Conservation (phyloP, 345 rosid species). For the Aquilaria yunnanensis region DNA sequence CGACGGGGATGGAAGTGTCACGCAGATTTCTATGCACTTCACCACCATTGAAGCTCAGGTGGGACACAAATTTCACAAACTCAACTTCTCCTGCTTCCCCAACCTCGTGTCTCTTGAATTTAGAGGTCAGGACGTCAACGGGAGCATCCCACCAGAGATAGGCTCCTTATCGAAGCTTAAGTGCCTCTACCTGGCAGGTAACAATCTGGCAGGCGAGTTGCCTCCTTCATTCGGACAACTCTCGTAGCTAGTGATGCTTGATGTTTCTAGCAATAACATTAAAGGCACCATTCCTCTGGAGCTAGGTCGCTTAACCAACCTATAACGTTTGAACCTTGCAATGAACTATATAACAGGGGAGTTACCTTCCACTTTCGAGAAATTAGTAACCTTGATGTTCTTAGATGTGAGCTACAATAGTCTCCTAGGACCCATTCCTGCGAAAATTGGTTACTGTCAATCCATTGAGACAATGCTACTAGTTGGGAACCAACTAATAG, state of each 20-base stretch:
- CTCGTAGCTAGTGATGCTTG: too few species aligned
- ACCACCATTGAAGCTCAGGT: background rate
- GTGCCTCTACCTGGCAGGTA: too few species aligned
- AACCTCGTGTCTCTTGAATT: conserved; percentile 4
- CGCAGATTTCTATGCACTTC: background rate
- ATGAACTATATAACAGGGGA: background rate
- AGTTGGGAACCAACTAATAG: background rate
- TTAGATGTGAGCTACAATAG: background rate
- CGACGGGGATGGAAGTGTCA: conserved; percentile 5
- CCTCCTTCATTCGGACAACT: too few species aligned
- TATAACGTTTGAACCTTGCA: background rate
- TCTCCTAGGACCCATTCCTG: too few species aligned
- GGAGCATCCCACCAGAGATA: background rate
- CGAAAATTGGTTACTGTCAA: too few species aligned
- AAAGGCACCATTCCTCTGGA: conserved; percentile 2
- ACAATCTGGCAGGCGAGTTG: too few species aligned
- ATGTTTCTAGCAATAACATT: too few species aligned
- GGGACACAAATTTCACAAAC: background rate
- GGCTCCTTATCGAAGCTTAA: too few species aligned
- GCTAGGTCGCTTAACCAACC: conserved; percentile 4
- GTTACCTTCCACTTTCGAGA: conserved; percentile 9
- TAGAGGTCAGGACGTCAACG: rapidly evolving
- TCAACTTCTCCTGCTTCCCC: conserved; percentile 14
- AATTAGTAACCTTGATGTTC: background rate
- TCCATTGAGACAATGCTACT: too few species aligned